Conservation (phyloP, 192 early-diverging fungal genomes). For the Thoreauomyces humboldtii region DNA sequence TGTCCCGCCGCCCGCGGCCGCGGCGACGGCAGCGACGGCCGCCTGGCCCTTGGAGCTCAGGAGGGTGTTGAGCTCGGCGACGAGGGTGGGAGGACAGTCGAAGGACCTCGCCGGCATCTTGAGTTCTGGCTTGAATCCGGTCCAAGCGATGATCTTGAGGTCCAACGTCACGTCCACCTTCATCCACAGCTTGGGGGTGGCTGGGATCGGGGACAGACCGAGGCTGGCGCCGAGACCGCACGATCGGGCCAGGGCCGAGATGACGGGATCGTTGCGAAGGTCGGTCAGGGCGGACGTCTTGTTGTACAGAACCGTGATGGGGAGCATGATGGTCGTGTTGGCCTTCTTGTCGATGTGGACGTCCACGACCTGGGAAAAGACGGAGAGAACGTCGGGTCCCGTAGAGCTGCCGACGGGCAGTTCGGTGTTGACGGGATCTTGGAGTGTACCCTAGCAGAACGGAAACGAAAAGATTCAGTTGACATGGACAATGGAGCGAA, state of each 20-base stretch:
- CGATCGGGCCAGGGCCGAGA: background rate
- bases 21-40: background rate
- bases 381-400: background rate
- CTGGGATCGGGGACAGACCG: background rate
- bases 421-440: background rate
- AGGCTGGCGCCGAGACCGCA: conserved; percentile 17
- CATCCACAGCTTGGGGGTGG: background rate
- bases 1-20: background rate
- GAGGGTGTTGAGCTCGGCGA: background rate
- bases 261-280: conserved; percentile 4
- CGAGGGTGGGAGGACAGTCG: conserved; percentile 15
- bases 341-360: conserved; percentile 6
- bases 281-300: background rate
- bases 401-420: too few relatives aligned
- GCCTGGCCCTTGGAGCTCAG: background rate
- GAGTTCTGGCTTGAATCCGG: background rate
- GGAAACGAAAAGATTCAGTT: background rate
- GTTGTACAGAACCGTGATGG: conserved; percentile 8
- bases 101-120: background rate
- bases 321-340: conserved; percentile 17
- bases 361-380: background rate
- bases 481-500: background rate
- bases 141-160: conserved; percentile 25
- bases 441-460: background rate
- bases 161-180: conserved; percentile 15